Evolutionary conservation across 768 basidiomycete genomes (phyloP), one percentile per base, ranked within the genome.

Genomic region (Phylloporus rhodoxanthus): DNA sequence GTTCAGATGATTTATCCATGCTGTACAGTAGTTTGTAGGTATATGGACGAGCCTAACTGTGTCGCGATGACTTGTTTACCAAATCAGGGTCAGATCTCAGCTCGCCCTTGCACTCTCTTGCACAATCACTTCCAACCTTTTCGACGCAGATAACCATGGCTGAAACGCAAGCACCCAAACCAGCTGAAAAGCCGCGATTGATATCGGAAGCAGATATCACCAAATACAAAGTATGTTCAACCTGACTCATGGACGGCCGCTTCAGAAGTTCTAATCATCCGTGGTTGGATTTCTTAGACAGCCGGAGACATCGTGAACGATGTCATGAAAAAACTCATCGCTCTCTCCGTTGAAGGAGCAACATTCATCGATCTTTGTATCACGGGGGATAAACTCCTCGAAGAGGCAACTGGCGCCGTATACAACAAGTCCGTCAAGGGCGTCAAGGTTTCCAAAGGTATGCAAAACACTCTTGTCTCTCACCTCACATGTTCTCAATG

Each of bases 361-460:
- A 91, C 88, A 71, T 68, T 88, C 57, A 75, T 94, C 71, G 91
- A 96, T 72, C 80, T 98, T 45, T 96, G 92, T 67, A 68, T 85
- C 46, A 87, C 92, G 72, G 95, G 93, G 52, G 95, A 98, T 78
- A 90, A 85, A 70, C 81, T 94, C 67, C 75, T 98, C 68, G 90
- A 93, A 69, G 79, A 87, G 54, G 89, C 84, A 61, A 87, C 89
- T 23, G 81, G 78, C 43, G 81, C 76, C 26, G 86, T 96, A 43
- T 96, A 89, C 76, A 96, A 90, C 78, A 96, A 95, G 71, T 52
- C 78, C 47, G 80, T 89, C 58, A 94, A 94, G 71, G 90, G 90
- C 59, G 84, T 84, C 60, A 92, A 91, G 74, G 79, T 91, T 49
- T 64, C 70, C 70, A 96, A 95, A 73, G 94, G 94, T 88, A 61